Conservation (phyloP, 495 filamentous ascomycete genomes). For the Hypoxylon trugodes region DNA sequence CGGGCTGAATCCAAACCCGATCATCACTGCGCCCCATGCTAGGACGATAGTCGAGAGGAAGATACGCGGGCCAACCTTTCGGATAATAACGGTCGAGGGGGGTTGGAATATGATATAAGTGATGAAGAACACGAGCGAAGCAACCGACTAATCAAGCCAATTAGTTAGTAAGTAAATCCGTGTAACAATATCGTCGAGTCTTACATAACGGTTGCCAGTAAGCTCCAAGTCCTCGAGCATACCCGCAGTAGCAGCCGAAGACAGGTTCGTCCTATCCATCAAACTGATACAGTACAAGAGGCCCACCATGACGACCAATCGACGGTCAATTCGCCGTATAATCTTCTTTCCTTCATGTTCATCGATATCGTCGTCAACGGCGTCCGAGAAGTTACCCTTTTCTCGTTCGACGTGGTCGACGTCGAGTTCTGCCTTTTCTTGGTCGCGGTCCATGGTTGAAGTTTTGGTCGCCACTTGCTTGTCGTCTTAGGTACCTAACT, state of each 20-base stretch:
- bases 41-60: conserved; percentile 62
- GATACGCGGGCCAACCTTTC: conserved; percentile 64
- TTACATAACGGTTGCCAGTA: conserved; percentile 55
- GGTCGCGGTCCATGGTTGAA: conserved; percentile 38
- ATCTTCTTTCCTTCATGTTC: conserved; percentile 48
- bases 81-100: conserved; percentile 59
- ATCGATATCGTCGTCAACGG: conserved; percentile 20
- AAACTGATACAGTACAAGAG: conserved; percentile 67
- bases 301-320: conserved; percentile 66
- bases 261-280: conserved; percentile 70
- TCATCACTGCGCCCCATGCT: conserved; percentile 58
- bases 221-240: conserved; percentile 61
- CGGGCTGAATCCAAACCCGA: conserved; percentile 64
- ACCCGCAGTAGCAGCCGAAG: conserved; percentile 63
- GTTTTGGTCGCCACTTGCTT: no score
- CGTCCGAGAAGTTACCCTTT: conserved; percentile 17
- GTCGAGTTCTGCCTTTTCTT: conserved; percentile 34
- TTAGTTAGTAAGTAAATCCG: conserved; percentile 32
- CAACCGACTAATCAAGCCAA: conserved; percentile 49
- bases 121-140: conserved; percentile 68
- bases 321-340: conserved; percentile 64
- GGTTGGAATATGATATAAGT: conserved; percentile 66
- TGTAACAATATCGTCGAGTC: background rate
- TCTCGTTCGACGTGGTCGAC: conserved; percentile 38
- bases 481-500: no score